A percentile compares a stretch with the other conserved stretches of the same genome.
These are phyloP conservation scores for Sporothrix mexicana DNA, from an alignment of 2,329 filamentous ascomycete genomes.

Conservation along the genomic window DNA sequence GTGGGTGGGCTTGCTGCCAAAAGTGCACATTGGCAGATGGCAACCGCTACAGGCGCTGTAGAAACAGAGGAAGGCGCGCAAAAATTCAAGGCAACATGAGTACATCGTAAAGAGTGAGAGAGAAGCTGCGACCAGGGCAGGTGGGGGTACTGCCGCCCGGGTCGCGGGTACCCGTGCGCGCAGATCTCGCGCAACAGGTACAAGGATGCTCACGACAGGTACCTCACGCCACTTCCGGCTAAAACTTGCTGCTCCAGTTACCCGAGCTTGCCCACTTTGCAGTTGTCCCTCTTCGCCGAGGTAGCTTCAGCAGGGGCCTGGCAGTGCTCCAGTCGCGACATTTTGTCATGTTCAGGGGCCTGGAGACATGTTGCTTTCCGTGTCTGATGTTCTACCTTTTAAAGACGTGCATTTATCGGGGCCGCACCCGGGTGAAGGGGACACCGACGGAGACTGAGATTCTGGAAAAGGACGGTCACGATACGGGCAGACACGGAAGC, in stretches of 20 bases:
- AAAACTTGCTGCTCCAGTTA: conserved; percentile 36
- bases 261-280: conserved; percentile 34
- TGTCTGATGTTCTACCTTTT: background rate
- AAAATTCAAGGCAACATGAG: background rate
- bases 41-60: conserved; percentile 29
- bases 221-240: conserved; percentile 32
- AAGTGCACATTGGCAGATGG: background rate
- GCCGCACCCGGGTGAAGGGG: conserved; percentile 33
- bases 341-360: background rate
- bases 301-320: conserved; percentile 24
- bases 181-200: background rate
- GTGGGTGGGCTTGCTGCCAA: background rate
- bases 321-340: background rate
- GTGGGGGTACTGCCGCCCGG: conserved; percentile 1
- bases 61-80: background rate
- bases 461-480: background rate
- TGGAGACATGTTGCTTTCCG: conserved; percentile 4
- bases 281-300: conserved; percentile 37
- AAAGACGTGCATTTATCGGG: background rate
- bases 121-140: conserved; percentile 1
- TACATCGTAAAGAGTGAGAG: background rate
- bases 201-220: background rate
- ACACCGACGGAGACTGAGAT: conserved; percentile 8
- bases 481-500: conserved; percentile 30
- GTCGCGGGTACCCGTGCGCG: background rate